Base-by-base conservation (phyloP, 1,284 basidiomycete species). In the Rhodotorula glutinis region DNA sequence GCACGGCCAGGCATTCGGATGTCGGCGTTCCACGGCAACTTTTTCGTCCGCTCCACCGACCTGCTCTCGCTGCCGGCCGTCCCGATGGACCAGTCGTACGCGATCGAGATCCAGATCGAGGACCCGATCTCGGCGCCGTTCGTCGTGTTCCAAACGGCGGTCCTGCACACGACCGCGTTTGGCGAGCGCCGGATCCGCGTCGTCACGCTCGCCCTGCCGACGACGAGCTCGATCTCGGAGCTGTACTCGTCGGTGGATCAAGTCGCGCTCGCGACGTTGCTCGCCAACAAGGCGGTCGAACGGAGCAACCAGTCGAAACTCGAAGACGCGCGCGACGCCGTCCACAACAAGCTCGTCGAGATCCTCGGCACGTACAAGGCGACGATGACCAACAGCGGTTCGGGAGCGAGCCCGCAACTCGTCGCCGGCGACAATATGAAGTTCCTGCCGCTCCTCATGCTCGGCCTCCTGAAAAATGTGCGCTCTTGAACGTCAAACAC, bases 1-100 rank as follows among this genome's bases (percentile, higher is more conserved):
- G n/a, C n/a, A n/a, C n/a, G n/a, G 38, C 41, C 75, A 88, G 91
- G 94, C 66, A 82, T 99, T 63, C 89, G 96, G 66, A 93, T 98
- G 88, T 88, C 92, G 9, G 91, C 92, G 2, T 99, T 97, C 89
- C 93, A 98, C 76, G 96, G 96, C 74, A 98, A 98, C 83, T 98
- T 98, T 83, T 98, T 99, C 79, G 93, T 98, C 61, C 88, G 96
- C 59, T 97, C 94, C 17, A 98, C 95, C 43, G 96, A 99, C 81
- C 84, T 98, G 44, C 85, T 98, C 43, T 93, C 95, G 4, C 89
- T 98, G 84, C 95, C 96, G 3, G 89, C 93, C 23, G 95, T 98
- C 23, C 93, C 96, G 16, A 87, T 91, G 75, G 94, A 99, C 77
- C 92, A 97, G 79, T 94, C 90, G 57, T 99, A 99, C 78, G 89